Evolutionary conservation across 768 basidiomycete species (phyloP).

Genomic region (Trametes gibbosa): DNA sequence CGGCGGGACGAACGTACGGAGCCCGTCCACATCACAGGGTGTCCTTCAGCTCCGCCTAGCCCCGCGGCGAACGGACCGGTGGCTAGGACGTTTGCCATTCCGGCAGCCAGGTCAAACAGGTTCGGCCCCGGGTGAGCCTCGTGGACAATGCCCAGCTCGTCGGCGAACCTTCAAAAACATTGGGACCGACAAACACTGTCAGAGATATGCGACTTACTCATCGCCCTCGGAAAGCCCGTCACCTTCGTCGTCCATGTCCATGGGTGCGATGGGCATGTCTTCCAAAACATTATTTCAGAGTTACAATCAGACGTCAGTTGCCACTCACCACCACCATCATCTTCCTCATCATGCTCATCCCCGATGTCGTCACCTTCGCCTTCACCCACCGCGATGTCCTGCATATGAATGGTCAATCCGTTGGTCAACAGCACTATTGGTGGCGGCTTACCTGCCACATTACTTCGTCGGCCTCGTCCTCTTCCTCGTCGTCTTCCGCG

Average conservation of each 20-base stretch:
- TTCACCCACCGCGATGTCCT: constrained; percentile 37
- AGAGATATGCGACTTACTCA: constrained; percentile 23
- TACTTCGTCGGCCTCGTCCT: constrained; percentile 40
- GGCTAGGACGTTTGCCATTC: constrained; percentile 39
- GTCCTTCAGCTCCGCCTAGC: constrained; percentile 34
- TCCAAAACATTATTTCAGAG: neutral
- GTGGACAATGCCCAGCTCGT: constrained; percentile 33
- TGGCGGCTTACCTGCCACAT: constrained; percentile 38
- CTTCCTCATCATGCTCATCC: constrained; percentile 49
- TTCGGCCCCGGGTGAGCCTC: constrained; percentile 26
- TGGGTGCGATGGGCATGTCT: constrained; percentile 29
- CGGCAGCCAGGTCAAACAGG: constrained; percentile 54
- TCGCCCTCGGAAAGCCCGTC: constrained; percentile 32
- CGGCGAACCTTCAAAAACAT: constrained; percentile 26
- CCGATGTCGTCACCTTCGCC: constrained; percentile 35
- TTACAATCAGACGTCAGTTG: neutral
- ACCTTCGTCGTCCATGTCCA: constrained; percentile 31
- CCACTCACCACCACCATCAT: constrained; percentile 53
- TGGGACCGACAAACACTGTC: neutral
- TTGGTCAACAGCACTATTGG: neutral
- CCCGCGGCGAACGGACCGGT: constrained; percentile 2
- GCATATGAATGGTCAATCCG: neutral
- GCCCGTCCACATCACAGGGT: constrained; percentile 27
- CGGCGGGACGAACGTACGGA: constrained; percentile 53
- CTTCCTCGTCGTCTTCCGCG: constrained; percentile 33